Evolutionary conservation across 2,329 filamentous ascomycete species (phyloP).

Genomic region (Claviceps purpurea): DNA sequence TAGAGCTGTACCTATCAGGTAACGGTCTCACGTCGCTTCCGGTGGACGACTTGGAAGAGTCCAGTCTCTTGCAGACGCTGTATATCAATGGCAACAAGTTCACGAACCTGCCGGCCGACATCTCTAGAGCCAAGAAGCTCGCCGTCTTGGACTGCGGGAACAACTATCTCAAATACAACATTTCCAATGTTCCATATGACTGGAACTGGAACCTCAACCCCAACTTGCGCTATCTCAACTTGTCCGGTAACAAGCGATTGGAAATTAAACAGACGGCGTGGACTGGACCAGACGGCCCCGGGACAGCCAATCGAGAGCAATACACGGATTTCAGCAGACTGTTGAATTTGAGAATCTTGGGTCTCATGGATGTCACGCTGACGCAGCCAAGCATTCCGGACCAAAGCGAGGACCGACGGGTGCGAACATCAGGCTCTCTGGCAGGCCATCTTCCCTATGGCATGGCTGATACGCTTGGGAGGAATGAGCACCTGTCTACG

Average conservation of each 20-base stretch:
- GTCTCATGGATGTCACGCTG: conserved; percentile 94
- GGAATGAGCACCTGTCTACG: conserved; percentile 87
- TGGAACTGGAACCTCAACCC: conserved; percentile 99
- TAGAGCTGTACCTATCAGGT: conserved; percentile 86
- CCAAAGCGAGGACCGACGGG: conserved; percentile 85
- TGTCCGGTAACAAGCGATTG: conserved; percentile 90
- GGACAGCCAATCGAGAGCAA: conserved; percentile 43
- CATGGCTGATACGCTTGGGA: conserved; percentile 91
- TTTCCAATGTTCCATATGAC: conserved; percentile 96
- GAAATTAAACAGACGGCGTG: conserved; percentile 61
- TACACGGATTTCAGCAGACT: conserved; percentile 85
- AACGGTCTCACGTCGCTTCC: conserved; percentile 88
- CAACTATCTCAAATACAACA: conserved; percentile 95
- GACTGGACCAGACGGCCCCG: conserved; percentile 33
- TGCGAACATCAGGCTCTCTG: conserved; percentile 89
- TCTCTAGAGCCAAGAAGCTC: conserved; percentile 85
- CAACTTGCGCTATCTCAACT: conserved; percentile 84
- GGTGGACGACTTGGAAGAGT: conserved; percentile 86
- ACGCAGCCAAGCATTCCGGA: conserved; percentile 89
- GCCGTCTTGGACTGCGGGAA: conserved; percentile 88
- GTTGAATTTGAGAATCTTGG: conserved; percentile 71
- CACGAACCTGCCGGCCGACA: conserved; percentile 86
- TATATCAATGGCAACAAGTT: conserved; percentile 98
- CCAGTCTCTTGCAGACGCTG: conserved; percentile 72
- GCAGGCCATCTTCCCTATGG: conserved; percentile 87